Conservation (phyloP, 2,329 filamentous ascomycete genomes). For the Clonostachys chloroleuca region DNA sequence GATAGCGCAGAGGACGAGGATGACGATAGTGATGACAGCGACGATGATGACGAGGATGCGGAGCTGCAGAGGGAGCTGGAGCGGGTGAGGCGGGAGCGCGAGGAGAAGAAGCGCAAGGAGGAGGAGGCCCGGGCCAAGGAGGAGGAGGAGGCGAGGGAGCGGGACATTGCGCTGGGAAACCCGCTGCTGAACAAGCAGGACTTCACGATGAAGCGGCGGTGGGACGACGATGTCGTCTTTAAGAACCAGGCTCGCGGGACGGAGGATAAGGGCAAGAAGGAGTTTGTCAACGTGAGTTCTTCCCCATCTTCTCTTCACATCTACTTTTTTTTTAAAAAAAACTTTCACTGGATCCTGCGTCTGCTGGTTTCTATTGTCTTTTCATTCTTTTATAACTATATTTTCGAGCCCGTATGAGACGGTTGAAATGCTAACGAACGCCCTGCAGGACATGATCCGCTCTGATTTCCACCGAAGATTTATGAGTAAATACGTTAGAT, state of each 20-base stretch:
- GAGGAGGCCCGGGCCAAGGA: conserved; percentile 76
- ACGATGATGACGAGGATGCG: conserved; percentile 55
- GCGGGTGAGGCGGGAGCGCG: conserved; percentile 79
- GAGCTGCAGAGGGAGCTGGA: conserved; percentile 90
- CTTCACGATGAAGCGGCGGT: conserved; percentile 86
- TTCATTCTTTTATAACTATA: not conserved
- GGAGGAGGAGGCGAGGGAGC: conserved; percentile 79
- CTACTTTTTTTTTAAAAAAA: too few relatives aligned
- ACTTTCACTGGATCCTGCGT: too few relatives aligned
- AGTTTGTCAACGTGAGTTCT: conserved; percentile 85
- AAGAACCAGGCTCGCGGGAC: conserved; percentile 97
- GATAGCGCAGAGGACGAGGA: conserved; percentile 60
- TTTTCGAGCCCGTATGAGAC: not conserved
- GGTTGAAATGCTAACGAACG: conserved; percentile 13
- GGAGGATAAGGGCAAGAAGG: conserved; percentile 85
- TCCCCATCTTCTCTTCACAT: not conserved
- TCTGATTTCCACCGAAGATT: conserved; percentile 98
- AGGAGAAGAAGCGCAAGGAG: conserved; percentile 37
- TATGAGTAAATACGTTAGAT: conserved; percentile 70
- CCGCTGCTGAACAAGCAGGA: conserved; percentile 85
- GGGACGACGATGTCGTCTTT: conserved; percentile 99
- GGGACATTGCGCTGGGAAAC: conserved; percentile 88
- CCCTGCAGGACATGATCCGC: conserved; percentile 69
- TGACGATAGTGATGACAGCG: conserved; percentile 37
- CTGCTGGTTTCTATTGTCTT: too few relatives aligned